phyloP scores from a whole-genome alignment of 73 alveolate species.

The Urostyla sp. region DNA sequence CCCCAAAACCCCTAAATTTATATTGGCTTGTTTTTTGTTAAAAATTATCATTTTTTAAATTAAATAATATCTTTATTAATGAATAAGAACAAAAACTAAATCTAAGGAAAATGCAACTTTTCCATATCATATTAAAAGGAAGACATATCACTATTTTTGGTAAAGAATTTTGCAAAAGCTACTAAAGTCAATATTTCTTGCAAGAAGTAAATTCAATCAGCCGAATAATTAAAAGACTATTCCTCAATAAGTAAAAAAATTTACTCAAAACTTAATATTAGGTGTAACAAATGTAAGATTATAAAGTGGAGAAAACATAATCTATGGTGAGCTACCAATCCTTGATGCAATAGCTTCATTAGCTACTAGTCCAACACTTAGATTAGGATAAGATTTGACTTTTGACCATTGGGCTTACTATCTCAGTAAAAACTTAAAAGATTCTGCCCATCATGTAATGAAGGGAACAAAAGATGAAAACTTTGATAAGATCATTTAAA shows the following conservation, averaged over 20 bases:
- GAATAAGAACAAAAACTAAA: too few relatives aligned
- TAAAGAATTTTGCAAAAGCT: conserved; percentile 54
- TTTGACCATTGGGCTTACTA: conserved; percentile 53
- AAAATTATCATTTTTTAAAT: too few relatives aligned
- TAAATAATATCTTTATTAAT: too few relatives aligned
- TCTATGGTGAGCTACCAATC: conserved; percentile 63
- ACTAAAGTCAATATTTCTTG: not conserved
- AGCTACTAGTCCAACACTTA: conserved; percentile 19
- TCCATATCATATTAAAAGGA: conserved; percentile 11
- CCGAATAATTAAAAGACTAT: not conserved
- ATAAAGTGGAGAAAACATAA: conserved; percentile 1
- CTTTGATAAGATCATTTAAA: not conserved
- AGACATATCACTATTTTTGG: conserved; percentile 54
- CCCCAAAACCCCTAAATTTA: not conserved
- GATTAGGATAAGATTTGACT: conserved; percentile 19
- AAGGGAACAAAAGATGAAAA: conserved; percentile 7
- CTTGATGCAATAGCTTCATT: conserved; percentile 29
- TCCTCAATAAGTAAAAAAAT: not conserved
- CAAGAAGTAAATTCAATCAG: conserved; percentile 6
- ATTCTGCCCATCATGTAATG: conserved; percentile 2
- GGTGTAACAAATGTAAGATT: conserved; percentile 57
- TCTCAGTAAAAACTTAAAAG: conserved; percentile 36
- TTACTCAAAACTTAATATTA: not conserved
- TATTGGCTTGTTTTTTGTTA: not conserved
- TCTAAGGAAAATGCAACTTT: not conserved